Evolutionary conservation across 495 filamentous ascomycete genomes (phyloP), one percentile per base, ranked within the genome.

Genomic region (Viridothelium virens): DNA sequence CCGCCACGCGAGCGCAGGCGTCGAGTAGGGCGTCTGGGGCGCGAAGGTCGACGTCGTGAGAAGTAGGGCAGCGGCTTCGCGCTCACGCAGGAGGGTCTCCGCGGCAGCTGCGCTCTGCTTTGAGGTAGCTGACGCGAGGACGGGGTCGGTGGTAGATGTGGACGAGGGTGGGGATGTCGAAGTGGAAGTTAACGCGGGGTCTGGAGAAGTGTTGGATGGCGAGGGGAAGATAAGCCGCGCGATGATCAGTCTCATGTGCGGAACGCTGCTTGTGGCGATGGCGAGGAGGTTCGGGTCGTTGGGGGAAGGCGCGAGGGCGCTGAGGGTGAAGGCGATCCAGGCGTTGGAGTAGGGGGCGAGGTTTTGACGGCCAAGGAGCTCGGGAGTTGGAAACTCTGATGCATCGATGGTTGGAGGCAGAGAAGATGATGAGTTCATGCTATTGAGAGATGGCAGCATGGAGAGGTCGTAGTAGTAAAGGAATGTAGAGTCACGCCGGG

Each of bases 11-110:
- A 89, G 74, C 67, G 83, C 81, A 31, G 87, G 86, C 12, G 86
- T 89, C 41, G 83, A 86, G 71, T 89, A 90, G 6, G 81, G 75
- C 61, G 87, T 87, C 74, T 90, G 87, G 37, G 87, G 85, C 10
- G 87, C 84, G 67, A 86, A 77, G 0, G 87, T 87, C 67, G 77
- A 87, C 4, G 81, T 77, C 69, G 87, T 81, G 2, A 86, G 75
- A 18, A 82, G 67, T 16, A 89, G 86, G 2, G 85, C 84, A 9
- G 83, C 84, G 56, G 81, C 81, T 71, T 89, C 85, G 10, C 80
- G 77, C 59, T 86, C 82, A 68, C 83, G 80, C 2, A 85, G 62
- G 36, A 78, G 72, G 61, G 86, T 74, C 2, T 77, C 77, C 14
- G 74, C 79, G 31, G 80, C 72, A 1, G 81, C 79, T 73, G 84